phyloP scores from a whole-genome alignment of 768 basidiomycete species.

The Leccinum fibrillosum region DNA sequence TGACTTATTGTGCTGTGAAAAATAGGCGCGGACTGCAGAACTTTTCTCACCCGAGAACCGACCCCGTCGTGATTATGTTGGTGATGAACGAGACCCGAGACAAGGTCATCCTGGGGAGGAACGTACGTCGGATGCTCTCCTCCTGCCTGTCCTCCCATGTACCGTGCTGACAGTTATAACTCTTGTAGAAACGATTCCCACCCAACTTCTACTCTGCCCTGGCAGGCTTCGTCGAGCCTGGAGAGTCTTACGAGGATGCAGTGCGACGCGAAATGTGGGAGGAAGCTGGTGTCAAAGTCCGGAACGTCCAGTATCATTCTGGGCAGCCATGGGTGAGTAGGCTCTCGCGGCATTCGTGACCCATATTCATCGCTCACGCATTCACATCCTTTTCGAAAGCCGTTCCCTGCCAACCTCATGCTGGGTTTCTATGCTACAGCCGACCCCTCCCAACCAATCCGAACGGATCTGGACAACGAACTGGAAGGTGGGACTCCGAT shows the following conservation, averaged over 20 bases:
- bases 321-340: slow-evolving; percentile 79
- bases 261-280: slow-evolving; percentile 94
- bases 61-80: slow-evolving; percentile 90
- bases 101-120: slow-evolving; percentile 82
- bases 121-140: slow-evolving; percentile 44
- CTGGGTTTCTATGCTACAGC: slow-evolving; percentile 83
- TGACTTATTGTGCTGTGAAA: not conserved
- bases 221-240: slow-evolving; percentile 93
- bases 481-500: slow-evolving; percentile 58
- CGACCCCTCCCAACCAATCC: slow-evolving; percentile 68
- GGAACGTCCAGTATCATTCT: slow-evolving; percentile 81
- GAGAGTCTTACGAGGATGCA: slow-evolving; percentile 92
- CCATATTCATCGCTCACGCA: not conserved
- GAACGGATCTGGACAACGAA: slow-evolving; percentile 90
- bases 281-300: slow-evolving; percentile 88
- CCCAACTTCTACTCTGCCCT: slow-evolving; percentile 81
- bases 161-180: not conserved
- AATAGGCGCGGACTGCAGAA: slow-evolving; percentile 82
- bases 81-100: slow-evolving; percentile 78
- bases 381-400: slow-evolving; percentile 43
- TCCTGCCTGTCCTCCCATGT: not conserved
- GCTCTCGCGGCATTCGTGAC: not conserved
- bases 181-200: slow-evolving; percentile 57
- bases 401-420: slow-evolving; percentile 89
- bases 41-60: slow-evolving; percentile 77